A percentile compares a stretch with the other conserved stretches of the same genome.
Conservation (phyloP, 1,284 basidiomycete genomes). For the Austroboletus rostrupii region DNA sequence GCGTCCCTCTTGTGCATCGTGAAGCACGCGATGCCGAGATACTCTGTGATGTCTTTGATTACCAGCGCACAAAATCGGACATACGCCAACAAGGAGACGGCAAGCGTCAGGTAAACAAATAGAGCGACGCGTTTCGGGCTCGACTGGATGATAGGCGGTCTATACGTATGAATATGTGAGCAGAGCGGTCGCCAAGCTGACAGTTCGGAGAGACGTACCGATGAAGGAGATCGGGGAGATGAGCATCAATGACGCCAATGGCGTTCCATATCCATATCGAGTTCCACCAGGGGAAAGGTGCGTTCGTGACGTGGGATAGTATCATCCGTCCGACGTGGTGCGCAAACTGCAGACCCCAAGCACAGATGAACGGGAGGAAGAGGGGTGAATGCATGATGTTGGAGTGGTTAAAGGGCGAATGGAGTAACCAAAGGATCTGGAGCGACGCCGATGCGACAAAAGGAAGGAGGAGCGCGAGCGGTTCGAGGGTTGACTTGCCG, state of each 20-base stretch:
- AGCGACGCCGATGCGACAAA: constrained; percentile 69
- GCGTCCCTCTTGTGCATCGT: constrained; percentile 80
- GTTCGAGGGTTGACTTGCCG: constrained; percentile 44
- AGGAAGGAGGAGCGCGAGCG: constrained; percentile 76
- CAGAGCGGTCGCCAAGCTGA: background rate
- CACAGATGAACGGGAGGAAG: constrained; percentile 84
- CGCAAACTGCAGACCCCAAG: constrained; percentile 87
- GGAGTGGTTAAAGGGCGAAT: constrained; percentile 54
- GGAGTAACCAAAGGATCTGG: constrained; percentile 79
- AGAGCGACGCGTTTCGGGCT: constrained; percentile 54
- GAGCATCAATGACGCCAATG: constrained; percentile 80
- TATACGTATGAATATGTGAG: constrained; percentile 23
- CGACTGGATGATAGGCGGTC: constrained; percentile 67
- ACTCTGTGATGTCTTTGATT: constrained; percentile 83
- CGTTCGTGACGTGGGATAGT: constrained; percentile 86
- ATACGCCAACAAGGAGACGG: constrained; percentile 68
- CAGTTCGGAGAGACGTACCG: constrained; percentile 40
- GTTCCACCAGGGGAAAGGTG: constrained; percentile 86
- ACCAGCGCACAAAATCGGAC: constrained; percentile 77
- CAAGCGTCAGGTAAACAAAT: constrained; percentile 69
- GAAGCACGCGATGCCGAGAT: constrained; percentile 87
- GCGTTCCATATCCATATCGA: constrained; percentile 82
- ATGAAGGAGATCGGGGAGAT: constrained; percentile 63
- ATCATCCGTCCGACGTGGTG: constrained; percentile 91
- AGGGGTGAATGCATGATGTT: constrained; percentile 60